Evolutionary conservation across 2,329 filamentous ascomycete species (phyloP), one percentile per base, ranked within the genome.

Genomic region (Tolypocladium ophioglossoides): DNA sequence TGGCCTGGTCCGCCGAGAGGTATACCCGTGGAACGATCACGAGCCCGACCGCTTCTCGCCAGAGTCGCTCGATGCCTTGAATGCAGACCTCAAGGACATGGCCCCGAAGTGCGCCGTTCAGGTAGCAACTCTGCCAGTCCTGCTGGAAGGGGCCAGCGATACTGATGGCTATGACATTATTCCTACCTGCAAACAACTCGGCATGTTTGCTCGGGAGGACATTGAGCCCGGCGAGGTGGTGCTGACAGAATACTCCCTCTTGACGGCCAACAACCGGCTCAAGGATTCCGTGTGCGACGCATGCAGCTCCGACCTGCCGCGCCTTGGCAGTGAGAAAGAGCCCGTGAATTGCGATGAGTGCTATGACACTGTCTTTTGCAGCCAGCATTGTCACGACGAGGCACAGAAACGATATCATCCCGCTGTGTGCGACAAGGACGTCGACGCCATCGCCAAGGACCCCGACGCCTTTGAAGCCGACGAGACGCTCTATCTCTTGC

Each of bases 241-340:
- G 2, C 78, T 99, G 34, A 75, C 82, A 50, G 94, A 99, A 66
- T 88, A 86, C 57, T 94, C 91, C 10, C 79, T 96, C 9, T 74
- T 99, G 41, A 96, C 91, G 2, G 91, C 89, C 48, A 94, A 92
- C 62, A 94, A 94, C 66, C 84, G 90, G 34, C 79, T 94, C 14
- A 90, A 95, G 66, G 91, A 95, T 58, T 78, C 87, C 5, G 79
- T 92, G 34, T 97, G 92, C 69, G 92, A 97, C 69, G 91, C 91
- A 16, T 97, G 92, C 68, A 90, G 90, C 62, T 78, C 80, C 9
- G 81, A 83, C 27, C 78, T 95, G 7, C 88, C 87, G 0, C 77
- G 78, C 0, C 72, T 88, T 30, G 73, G 72, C 32, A 68, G 68
- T 51, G 69, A 78, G 10, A 62, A 73, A 64, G 51, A 70, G 65